phyloP scores from a whole-genome alignment of 352 stramenopile species.

The Phytophthora ohioensis region DNA sequence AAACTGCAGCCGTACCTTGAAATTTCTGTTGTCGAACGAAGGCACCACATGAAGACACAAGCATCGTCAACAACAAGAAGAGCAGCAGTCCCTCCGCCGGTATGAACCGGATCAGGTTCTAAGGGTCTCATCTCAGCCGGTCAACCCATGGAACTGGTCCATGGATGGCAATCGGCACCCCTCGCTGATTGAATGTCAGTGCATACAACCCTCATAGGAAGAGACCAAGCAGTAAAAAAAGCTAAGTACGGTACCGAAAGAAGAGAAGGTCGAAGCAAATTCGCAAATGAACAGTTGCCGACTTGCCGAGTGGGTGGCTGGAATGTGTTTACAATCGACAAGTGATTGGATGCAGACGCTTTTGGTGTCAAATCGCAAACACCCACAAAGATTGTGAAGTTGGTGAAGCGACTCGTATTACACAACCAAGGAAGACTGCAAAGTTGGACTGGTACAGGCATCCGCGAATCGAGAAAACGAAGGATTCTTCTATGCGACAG shows the following conservation, averaged over 20 bases:
- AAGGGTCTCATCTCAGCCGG: conserved; percentile 73
- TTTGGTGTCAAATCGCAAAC: conserved; percentile 1
- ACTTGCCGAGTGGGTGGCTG: not conserved
- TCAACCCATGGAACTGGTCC: conserved; percentile 56
- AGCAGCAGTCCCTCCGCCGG: conserved; percentile 68
- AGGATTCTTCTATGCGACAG: too few species aligned
- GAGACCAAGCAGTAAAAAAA: conserved; percentile 7
- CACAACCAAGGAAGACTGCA: too few species aligned
- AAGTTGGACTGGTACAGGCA: too few species aligned
- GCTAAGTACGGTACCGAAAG: conserved; percentile 37
- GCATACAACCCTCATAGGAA: conserved; percentile 21
- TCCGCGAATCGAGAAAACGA: too few species aligned
- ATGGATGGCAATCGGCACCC: conserved; percentile 61
- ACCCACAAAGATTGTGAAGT: not conserved
- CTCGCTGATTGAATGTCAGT: conserved; percentile 67
- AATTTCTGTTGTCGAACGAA: conserved; percentile 6
- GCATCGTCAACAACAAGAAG: conserved; percentile 42
- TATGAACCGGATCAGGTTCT: conserved; percentile 73
- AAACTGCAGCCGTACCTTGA: conserved; percentile 13
- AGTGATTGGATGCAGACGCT: conserved; percentile 22
- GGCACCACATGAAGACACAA: conserved; percentile 26
- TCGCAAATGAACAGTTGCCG: conserved; percentile 9
- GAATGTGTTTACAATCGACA: conserved; percentile 24
- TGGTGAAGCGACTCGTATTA: not conserved
- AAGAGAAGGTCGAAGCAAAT: not conserved